Base-by-base conservation (phyloP, 495 filamentous ascomycete genomes). In the Choiromyces venosus region DNA sequence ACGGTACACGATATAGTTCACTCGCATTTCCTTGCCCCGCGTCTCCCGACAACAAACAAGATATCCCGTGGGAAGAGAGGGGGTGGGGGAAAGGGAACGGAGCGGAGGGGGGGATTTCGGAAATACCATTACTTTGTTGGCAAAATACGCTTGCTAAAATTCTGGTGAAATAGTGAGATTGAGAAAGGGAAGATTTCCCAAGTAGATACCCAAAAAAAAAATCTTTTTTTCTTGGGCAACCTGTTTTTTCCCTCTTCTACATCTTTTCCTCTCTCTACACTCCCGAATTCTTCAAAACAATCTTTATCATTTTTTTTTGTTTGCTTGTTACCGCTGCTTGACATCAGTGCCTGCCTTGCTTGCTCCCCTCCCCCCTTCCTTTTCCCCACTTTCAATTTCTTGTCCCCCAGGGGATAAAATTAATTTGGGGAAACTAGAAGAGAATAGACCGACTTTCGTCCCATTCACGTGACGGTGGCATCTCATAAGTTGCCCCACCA, bases 401-500 rank as follows among this genome's bases (percentile, higher is more conserved):
- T 33, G 25, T 21, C 10, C 25, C 16, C 33, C 25, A 16, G 25
- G 46, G 12, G 52, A 61, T 33, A 33, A 16, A 33, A 61, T 61
- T 61, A 33, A 61, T 61, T 61, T 61, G 52, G 18, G 25, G 52
- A 61, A n/a, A 14, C 52, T 4, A 61, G 52, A 61, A 61, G 25
- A 61, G 52, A 29, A 61, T 33, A 61, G 52, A 61, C 52, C 52
- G 29, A 29, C 52, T 61, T 33, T 61, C 70, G 18, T 40, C 37
- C 9, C 70, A 66, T 68, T 66, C 75, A 77, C 75, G 75, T 77
- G 75, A 77, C 37, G 67, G 66, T 66, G 74, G 74, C 66, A 77
- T 77, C 74, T 70, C 69, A 67, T 69, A 77, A 69, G 74, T 44
- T 77, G 74, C 74, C 75, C 69, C 75, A 70, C 74, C 74, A 77